Percentiles rank a stretch among this genome's conserved stretches.
Evolutionary conservation across 257 asterid species (phyloP).

Genomic region (Lycium barbarum): DNA sequence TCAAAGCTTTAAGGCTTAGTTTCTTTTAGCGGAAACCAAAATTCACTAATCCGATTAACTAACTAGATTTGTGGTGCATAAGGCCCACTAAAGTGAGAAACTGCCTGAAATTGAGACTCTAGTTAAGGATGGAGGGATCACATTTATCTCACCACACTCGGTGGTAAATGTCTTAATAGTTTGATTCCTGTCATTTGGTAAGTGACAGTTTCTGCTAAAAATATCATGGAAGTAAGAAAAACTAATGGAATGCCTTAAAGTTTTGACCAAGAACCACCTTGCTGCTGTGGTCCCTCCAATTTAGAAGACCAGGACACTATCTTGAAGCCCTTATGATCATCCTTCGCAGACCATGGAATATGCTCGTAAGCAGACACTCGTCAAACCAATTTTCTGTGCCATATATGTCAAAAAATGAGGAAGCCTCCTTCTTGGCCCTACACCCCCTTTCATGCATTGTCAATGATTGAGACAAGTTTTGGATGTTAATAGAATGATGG

Average conservation of each 20-base stretch:
- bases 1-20: background rate
- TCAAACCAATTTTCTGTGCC: background rate
- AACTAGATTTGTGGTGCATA: background rate
- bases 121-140: background rate
- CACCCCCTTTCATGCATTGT: conserved; percentile 13
- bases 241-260: background rate
- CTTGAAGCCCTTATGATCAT: background rate
- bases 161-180: background rate
- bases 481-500: background rate
- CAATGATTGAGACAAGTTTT: conserved; percentile 12
- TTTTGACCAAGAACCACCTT: conserved; percentile 19
- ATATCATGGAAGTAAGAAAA: background rate
- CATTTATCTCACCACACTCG: background rate
- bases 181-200: background rate
- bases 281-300: conserved; percentile 12
- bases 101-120: background rate
- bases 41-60: background rate
- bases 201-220: background rate
- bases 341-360: background rate
- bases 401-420: conserved; percentile 17
- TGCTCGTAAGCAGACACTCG: conserved; percentile 3
- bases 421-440: conserved; percentile 12
- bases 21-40: background rate
- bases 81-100: background rate
- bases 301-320: background rate